A percentile compares a stretch with the other conserved stretches of the same genome.
Conservation (phyloP, 495 filamentous ascomycete genomes). For the Penicillium daleae region DNA sequence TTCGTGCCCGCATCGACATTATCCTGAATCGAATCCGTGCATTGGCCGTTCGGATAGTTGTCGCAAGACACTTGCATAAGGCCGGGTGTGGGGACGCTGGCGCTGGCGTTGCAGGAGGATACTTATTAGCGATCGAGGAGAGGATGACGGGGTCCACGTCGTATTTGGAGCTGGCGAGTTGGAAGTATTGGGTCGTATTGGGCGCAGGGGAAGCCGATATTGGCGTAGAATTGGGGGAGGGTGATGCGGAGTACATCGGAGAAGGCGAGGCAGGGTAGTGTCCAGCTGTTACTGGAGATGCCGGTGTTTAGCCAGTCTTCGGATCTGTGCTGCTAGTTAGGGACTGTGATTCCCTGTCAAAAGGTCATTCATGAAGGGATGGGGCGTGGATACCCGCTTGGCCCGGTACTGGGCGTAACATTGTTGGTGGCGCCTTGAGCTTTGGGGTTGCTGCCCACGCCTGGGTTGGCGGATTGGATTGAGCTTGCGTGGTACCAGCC, state of each 20-base stretch:
- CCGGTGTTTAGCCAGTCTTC: slow-evolving; percentile 44
- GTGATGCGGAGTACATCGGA: slow-evolving; percentile 34
- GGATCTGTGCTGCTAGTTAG: slow-evolving; percentile 26
- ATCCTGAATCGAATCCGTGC: slow-evolving; percentile 37
- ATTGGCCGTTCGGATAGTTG: slow-evolving; percentile 39
- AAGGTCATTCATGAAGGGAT: too few relatives aligned
- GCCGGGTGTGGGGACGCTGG: slow-evolving; percentile 37
- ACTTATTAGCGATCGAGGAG: slow-evolving; percentile 42
- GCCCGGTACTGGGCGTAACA: slow-evolving; percentile 31
- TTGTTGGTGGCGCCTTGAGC: slow-evolving; percentile 34
- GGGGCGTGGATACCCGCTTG: slow-evolving; percentile 29
- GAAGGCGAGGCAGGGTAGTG: slow-evolving; percentile 35
- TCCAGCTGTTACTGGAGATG: slow-evolving; percentile 34
- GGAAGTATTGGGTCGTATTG: slow-evolving; percentile 41
- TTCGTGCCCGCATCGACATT: slow-evolving; percentile 41
- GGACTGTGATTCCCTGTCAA: too few relatives aligned
- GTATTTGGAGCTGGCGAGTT: slow-evolving; percentile 32
- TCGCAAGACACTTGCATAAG: slow-evolving; percentile 43
- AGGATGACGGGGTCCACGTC: slow-evolving; percentile 38
- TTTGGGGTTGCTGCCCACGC: slow-evolving; percentile 32
- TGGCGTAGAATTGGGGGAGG: slow-evolving; percentile 30
- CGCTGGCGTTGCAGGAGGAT: slow-evolving; percentile 39
- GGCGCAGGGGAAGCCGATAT: slow-evolving; percentile 29
- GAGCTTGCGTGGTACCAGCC: slow-evolving; percentile 17
- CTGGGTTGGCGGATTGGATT: slow-evolving; percentile 35